Evolutionary conservation across 495 filamentous ascomycete species (phyloP), one percentile per base, ranked within the genome.

Genomic region (Amniculicola lignicola): DNA sequence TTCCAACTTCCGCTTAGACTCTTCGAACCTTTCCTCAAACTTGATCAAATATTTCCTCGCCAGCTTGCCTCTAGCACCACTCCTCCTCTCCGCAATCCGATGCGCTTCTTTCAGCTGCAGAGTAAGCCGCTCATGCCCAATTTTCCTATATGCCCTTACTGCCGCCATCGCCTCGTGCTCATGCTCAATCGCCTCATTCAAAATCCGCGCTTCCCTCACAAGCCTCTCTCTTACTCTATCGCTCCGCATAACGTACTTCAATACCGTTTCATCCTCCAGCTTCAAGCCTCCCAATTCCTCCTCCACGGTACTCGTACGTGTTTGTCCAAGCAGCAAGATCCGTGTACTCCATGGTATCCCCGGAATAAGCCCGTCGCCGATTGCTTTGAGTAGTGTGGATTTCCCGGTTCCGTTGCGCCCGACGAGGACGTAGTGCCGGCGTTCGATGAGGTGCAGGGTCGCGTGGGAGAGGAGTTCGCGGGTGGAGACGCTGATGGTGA

Each of bases 331-430:
- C 33, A 90, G 81, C 1, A 82, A 74, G 29, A 93, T 77, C 10
- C 84, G 71, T 3, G 83, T 82, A 24, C 78, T 70, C 63, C 83
- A 81, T 1, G 86, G 82, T 49, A 93, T 86, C 1, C 87, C 87
- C 1, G 88, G 87, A 36, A 93, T 86, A 29, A 89, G 75, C 62
- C 88, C 88, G 47, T 89, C 81, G 9, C 82, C 85, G 50, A 93
- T 82, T 16, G 88, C 85, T 52, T 81, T 79, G 28, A 91, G 69
- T 19, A 93, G 70, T 2, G 88, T 93, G 15, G 84, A 88, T 68
- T 93, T 93, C 4, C 88, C 88, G 3, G 81, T 81, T 1, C 88
- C 88, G 73, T 93, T 93, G 19, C 86, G 74, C 0, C 88, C 88
- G 18, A 90, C 71, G 7, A 93, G 68, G 0, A 84, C 88, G 73